A percentile compares a stretch with the other conserved stretches of the same genome.
Conservation (phyloP, 2,329 filamentous ascomycete species). For the Seiridium cupressi region DNA sequence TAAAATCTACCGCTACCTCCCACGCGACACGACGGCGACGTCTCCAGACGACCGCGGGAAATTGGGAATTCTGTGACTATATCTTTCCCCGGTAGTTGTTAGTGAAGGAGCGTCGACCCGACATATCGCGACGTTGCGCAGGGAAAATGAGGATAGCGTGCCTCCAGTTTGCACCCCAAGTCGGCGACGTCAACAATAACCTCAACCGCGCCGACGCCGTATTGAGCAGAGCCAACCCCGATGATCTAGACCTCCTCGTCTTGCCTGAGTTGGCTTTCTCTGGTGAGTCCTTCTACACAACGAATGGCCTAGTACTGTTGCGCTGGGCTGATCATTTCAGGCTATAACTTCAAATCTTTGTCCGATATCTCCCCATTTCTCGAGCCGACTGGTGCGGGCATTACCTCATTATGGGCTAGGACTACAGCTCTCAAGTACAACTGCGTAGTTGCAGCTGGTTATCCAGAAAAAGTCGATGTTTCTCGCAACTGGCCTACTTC, state of each 20-base stretch:
- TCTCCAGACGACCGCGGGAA: no score
- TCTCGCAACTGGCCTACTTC: conserved; percentile 46
- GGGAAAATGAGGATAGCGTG: conserved; percentile 62
- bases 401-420: conserved; percentile 70
- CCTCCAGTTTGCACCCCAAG: conserved; percentile 69
- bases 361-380: conserved; percentile 67
- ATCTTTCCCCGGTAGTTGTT: no score
- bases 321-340: no score
- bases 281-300: no score
- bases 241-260: conserved; percentile 67
- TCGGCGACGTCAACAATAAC: conserved; percentile 71
- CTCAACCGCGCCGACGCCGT: conserved; percentile 66
- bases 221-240: conserved; percentile 48
- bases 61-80: no score
- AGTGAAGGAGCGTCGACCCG: no score
- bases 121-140: no score
- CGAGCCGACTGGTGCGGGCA: conserved; percentile 64
- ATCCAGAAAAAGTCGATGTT: conserved; percentile 66
- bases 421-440: conserved; percentile 63
- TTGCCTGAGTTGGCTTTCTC: conserved; percentile 76
- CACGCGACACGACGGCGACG: no score
- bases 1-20: no score
- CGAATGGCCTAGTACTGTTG: no score
- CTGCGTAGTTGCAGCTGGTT: conserved; percentile 69
- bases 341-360: conserved; percentile 75